Base-by-base conservation (phyloP, 495 filamentous ascomycete species). In the Daldinia loculata region DNA sequence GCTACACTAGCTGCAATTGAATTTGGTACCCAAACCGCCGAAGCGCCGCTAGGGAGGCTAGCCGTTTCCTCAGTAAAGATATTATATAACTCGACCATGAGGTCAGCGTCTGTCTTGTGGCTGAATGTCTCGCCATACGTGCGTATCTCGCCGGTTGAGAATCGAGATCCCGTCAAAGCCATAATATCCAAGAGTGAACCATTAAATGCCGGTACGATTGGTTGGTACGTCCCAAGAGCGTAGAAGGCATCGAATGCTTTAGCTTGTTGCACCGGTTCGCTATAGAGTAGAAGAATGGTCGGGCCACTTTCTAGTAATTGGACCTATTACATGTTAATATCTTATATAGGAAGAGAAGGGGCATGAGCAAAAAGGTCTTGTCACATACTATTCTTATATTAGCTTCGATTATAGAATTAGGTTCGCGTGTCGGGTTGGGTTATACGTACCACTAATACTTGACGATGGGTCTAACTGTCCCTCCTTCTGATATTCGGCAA, bases 1-100 rank as follows among this genome's bases (percentile, higher is more conserved):
- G 75, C 76, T 17, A 80, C 67, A 24, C 64, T 70, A 5, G 75
- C 52, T 3, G 79, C 68, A 26, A 79, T 59, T 27, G 78, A 72
- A 43, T 81, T 79, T 26, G 76, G 75, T 0, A 74, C 75, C 61
- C 75, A 69, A 22, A 71, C 74, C 24, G 36, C 75, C 11, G 71
- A 48, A 52, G 79, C 66, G 4, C 66, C 72, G 14, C 58, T 61
- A 4, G 78, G 71, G 24, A 70, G 56, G 27, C 59, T 63, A 8
- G 77, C 58, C 0, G 63, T 61, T 45, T 75, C 72, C 12, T 75
- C 72, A 0, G 36, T 56, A 38, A 71, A 69, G 39, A 78, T 76
- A 11, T 64, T 64, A 26, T 80, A 74, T 6, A 75, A 48, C 30
- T 67, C 77, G 41, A 75, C 58, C 24, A 69, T 67, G 6, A 70